Evolutionary conservation across 78 protist species (phyloP).

Genomic region (Cyanophora paradoxa): DNA sequence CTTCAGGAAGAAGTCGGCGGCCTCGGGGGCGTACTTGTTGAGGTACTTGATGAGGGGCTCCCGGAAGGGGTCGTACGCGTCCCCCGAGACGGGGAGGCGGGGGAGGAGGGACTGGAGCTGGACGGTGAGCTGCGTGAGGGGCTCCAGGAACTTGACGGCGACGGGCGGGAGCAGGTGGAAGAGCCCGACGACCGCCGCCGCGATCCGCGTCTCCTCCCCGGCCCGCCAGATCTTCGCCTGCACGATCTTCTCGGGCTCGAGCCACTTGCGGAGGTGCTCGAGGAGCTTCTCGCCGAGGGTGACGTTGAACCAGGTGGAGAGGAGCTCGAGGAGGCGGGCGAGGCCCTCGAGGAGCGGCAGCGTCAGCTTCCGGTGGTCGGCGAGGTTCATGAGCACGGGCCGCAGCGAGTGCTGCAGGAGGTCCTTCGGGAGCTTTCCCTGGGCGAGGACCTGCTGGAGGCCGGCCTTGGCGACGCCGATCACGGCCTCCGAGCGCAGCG

Average conservation of each 20-base stretch:
- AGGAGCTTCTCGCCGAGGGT: conserved; percentile 80
- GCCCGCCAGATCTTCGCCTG: conserved; percentile 10
- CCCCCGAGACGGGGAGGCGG: neutral
- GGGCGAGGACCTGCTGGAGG: conserved; percentile 9
- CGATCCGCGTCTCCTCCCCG: conserved; percentile 32
- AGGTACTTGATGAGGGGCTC: conserved; percentile 64
- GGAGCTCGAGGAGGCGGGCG: conserved; percentile 64
- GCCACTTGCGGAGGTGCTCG: conserved; percentile 69
- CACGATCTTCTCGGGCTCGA: conserved; percentile 40
- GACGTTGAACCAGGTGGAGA: conserved; percentile 68
- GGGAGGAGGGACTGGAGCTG: conserved; percentile 38
- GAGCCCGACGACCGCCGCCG: conserved; percentile 62
- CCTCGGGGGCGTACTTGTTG: conserved; percentile 48
- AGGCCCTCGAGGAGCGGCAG: conserved; percentile 76
- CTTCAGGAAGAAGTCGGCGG: conserved; percentile 53
- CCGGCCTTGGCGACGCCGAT: conserved; percentile 5
- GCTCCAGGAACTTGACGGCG: conserved; percentile 56
- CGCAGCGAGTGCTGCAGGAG: conserved; percentile 68
- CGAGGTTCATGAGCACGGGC: conserved; percentile 72
- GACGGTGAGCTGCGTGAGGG: conserved; percentile 31
- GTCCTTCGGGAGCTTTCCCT: conserved; percentile 52
- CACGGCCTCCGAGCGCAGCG: neutral
- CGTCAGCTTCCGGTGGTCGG: conserved; percentile 59
- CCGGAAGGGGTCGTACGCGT: conserved; percentile 54
- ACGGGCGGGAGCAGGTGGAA: conserved; percentile 80